Percentiles rank a stretch among this genome's conserved stretches.
phyloP scores from a whole-genome alignment of 140 eudicot species.

The Oenanthe javanica region DNA sequence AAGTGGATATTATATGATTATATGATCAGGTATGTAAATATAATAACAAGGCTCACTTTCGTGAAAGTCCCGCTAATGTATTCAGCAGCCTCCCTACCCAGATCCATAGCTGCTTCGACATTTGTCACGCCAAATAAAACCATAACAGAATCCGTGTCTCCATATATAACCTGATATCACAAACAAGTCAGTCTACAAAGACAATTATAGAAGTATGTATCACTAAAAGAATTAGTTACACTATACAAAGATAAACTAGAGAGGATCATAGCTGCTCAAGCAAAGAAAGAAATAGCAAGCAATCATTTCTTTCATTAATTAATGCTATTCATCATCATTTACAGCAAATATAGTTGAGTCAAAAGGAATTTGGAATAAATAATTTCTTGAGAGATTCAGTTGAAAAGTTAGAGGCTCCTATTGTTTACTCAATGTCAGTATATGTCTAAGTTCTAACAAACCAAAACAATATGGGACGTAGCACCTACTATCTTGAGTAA shows the following conservation, averaged over 20 bases:
- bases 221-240: not conserved
- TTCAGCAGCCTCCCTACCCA: conserved; percentile 99
- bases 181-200: conserved; percentile 13
- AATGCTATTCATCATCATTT: not conserved
- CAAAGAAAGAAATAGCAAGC: not conserved
- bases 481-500: not conserved
- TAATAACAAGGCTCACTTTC: conserved; percentile 35
- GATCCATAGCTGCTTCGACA: conserved; percentile 87
- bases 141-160: conserved; percentile 99
- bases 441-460: not conserved
- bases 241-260: not conserved
- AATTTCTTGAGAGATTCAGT: not conserved
- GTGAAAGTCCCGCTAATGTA: conserved; percentile 82
- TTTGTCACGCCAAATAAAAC: conserved; percentile 85
- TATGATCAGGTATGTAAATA: not conserved
- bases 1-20: not conserved
- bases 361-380: not conserved
- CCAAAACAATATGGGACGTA: not conserved
- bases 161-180: conserved; percentile 72
- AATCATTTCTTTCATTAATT: not conserved
- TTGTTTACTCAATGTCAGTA: not conserved
- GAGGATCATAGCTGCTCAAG: not conserved
- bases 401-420: not conserved
- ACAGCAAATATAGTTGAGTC: not conserved
- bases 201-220: not conserved